Conservation (phyloP, 2,329 filamentous ascomycete genomes). For the Hymenotorrendiella dingleyae region DNA sequence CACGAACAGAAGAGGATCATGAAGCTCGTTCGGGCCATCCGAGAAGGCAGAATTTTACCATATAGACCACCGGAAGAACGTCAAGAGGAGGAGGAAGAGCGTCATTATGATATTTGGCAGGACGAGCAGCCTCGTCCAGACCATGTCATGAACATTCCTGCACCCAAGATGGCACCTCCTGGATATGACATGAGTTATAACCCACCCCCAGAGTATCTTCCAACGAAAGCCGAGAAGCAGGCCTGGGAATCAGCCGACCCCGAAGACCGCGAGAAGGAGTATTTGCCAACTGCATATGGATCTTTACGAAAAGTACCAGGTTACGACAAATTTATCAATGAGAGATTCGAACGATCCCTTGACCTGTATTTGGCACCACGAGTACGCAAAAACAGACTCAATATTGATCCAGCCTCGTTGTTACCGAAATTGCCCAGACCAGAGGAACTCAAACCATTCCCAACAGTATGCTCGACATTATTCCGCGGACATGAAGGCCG, state of each 20-base stretch:
- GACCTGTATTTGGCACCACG: slow-evolving; percentile 93
- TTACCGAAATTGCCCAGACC: slow-evolving; percentile 90
- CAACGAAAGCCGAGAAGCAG: slow-evolving; percentile 75
- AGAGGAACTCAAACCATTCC: slow-evolving; percentile 91
- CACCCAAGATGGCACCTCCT: slow-evolving; percentile 87
- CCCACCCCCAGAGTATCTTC: slow-evolving; percentile 89
- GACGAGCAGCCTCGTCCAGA: slow-evolving; percentile 78
- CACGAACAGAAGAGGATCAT: slow-evolving; percentile 94
- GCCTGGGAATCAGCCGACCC: slow-evolving; percentile 81
- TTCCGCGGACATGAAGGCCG: slow-evolving; percentile 86
- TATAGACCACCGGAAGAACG: slow-evolving; percentile 71
- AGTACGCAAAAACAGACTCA: slow-evolving; percentile 86
- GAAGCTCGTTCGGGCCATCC: slow-evolving; percentile 94
- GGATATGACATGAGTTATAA: slow-evolving; percentile 97
- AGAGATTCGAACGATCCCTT: slow-evolving; percentile 90
- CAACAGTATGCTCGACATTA: slow-evolving; percentile 79
- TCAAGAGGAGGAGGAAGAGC: slow-evolving; percentile 65
- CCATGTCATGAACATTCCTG: slow-evolving; percentile 90
- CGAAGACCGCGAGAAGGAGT: slow-evolving; percentile 87
- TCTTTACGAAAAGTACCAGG: slow-evolving; percentile 87
- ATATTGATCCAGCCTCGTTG: slow-evolving; percentile 91
- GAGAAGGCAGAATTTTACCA: slow-evolving; percentile 87
- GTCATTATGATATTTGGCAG: slow-evolving; percentile 83
- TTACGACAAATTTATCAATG: slow-evolving; percentile 85
- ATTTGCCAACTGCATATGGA: slow-evolving; percentile 74